Evolutionary conservation across 2,329 filamentous ascomycete species (phyloP).

Genomic region (Apiospora arundinis): DNA sequence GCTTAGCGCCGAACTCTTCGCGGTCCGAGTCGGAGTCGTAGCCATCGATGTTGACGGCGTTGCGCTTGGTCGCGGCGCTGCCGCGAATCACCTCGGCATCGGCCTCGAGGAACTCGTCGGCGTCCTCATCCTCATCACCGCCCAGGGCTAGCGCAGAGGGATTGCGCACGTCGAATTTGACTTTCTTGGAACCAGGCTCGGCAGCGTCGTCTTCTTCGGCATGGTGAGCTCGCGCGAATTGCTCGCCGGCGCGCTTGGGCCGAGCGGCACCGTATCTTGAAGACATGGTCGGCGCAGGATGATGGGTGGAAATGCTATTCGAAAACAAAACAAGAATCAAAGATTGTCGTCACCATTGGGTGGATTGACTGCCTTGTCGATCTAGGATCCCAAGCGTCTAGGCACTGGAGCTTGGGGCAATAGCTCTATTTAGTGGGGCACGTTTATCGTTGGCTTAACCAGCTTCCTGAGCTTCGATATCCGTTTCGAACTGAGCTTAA

Average conservation of each 20-base stretch:
- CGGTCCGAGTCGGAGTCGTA: constrained; percentile 95
- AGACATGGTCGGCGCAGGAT: constrained; percentile 49
- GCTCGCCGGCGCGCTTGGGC: constrained; percentile 83
- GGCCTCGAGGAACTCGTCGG: constrained; percentile 78
- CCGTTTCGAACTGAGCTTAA: not conserved
- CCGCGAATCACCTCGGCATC: constrained; percentile 94
- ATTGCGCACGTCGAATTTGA: constrained; percentile 93
- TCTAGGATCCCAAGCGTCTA: constrained; percentile 3
- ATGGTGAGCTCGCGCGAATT: constrained; percentile 78
- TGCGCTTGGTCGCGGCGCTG: constrained; percentile 79
- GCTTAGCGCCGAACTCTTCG: constrained; percentile 58
- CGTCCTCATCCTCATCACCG: constrained; percentile 57
- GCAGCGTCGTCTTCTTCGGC: constrained; percentile 55
- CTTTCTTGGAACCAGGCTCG: constrained; percentile 69
- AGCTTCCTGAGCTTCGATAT: not conserved
- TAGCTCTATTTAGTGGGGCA: constrained; percentile 12
- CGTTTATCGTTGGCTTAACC: not conserved
- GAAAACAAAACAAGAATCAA: not conserved
- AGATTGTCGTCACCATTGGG: constrained; percentile 12
- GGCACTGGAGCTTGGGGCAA: constrained; percentile 13
- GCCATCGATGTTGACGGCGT: constrained; percentile 94
- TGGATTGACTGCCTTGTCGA: constrained; percentile 9
- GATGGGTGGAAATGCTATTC: not conserved
- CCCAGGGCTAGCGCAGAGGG: constrained; percentile 90
- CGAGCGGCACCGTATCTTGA: constrained; percentile 70